Conservation (phyloP, 257 asterid genomes). For the Solanum chiquidenum region DNA sequence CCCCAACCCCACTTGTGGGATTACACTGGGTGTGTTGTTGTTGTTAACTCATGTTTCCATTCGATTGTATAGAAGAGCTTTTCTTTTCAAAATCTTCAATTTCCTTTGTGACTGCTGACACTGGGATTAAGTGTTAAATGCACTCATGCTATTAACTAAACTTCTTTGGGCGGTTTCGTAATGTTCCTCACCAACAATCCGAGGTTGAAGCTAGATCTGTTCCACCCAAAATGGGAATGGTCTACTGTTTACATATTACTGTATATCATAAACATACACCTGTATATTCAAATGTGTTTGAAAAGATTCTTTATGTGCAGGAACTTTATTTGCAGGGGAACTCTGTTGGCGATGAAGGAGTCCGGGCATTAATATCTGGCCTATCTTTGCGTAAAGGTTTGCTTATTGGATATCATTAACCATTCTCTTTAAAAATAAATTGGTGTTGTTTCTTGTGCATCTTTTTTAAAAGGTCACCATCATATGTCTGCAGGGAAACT, state of each 20-base stretch:
- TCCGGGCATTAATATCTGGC: constrained; percentile 67
- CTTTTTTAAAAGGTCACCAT: not conserved
- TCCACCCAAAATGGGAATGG: not conserved
- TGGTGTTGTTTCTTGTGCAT: not conserved
- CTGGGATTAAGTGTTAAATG: not conserved
- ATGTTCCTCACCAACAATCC: not conserved
- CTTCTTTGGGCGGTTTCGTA: not conserved
- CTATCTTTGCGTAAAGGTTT: constrained; percentile 72
- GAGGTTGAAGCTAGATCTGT: not conserved
- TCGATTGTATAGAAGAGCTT: not conserved
- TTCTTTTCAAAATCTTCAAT: not conserved
- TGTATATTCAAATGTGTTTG: not conserved
- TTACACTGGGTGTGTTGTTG: not conserved
- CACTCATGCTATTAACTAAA: not conserved
- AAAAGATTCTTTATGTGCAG: constrained; percentile 23
- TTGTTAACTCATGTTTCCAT: not conserved
- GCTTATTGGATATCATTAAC: not conserved
- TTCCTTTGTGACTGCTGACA: not conserved
- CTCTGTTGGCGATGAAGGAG: constrained; percentile 94
- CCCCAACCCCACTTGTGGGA: not conserved
- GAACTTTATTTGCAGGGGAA: constrained; percentile 89
- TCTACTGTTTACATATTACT: not conserved
- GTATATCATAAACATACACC: not conserved
- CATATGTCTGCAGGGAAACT: constrained; percentile 52
- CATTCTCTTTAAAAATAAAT: not conserved